These are phyloP conservation scores for Cutaneotrichosporon daszewskae DNA, from an alignment of 1,284 basidiomycete genomes.

Conservation along the genomic window DNA sequence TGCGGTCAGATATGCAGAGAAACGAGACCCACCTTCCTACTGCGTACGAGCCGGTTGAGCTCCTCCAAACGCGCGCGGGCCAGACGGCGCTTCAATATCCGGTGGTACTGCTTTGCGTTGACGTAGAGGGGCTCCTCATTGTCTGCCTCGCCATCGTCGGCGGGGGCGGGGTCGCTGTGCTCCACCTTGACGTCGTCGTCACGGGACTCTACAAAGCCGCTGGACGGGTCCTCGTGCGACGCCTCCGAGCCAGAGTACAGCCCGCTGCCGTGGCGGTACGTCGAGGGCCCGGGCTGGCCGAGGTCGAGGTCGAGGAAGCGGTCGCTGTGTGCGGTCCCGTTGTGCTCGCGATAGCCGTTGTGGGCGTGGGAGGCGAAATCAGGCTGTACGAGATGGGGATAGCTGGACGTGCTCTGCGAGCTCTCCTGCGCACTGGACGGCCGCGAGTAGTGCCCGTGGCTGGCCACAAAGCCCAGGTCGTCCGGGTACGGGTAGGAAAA, in stretches of 20 bases:
- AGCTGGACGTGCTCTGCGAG: conserved; percentile 1
- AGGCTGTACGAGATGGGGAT: conserved; percentile 17
- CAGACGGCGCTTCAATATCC: conserved; percentile 85
- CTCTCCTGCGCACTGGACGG: conserved; percentile 2
- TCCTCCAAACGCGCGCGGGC: conserved; percentile 85
- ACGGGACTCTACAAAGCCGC: conserved; percentile 2
- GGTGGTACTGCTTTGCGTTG: conserved; percentile 95
- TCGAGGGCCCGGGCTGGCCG: conserved; percentile 29
- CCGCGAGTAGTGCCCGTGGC: conserved; percentile 3
- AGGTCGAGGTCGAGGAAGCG: conserved; percentile 32
- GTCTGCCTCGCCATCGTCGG: conserved; percentile 42
- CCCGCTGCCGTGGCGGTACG: conserved; percentile 16
- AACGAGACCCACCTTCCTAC: conserved; percentile 66
- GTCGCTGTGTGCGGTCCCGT: conserved; percentile 11
- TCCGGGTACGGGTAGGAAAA: conserved; percentile 8
- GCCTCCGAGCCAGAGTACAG: conserved; percentile 14
- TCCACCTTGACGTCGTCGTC: conserved; percentile 22
- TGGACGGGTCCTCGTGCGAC: conserved; percentile 10
- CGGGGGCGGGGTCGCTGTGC: conserved; percentile 14
- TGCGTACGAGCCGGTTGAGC: conserved; percentile 79
- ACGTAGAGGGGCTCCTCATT: conserved; percentile 95
- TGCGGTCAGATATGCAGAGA: conserved; percentile 41
- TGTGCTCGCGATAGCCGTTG: conserved; percentile 10
- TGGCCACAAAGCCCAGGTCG: conserved; percentile 5
- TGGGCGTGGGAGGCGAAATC: conserved; percentile 12